Evolutionary conservation across 495 filamentous ascomycete genomes (phyloP).

Genomic region (Penicillium turbatum): DNA sequence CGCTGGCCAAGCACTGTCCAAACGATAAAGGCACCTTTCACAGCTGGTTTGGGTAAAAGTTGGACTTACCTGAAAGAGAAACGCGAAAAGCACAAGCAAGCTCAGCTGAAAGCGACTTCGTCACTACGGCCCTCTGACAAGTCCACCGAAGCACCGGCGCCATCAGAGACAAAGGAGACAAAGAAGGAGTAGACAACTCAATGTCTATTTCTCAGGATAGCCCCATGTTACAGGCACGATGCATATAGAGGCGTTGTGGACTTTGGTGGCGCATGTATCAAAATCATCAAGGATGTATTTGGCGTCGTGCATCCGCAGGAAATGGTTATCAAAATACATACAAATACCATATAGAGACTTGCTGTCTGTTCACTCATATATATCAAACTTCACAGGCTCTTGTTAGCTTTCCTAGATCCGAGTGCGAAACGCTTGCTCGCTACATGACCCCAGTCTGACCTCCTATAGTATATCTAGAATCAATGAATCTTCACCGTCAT

Average conservation of each 20-base stretch:
- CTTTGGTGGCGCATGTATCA: conserved; percentile 14
- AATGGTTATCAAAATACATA: conserved; percentile 9
- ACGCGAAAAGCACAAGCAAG: conserved; percentile 57
- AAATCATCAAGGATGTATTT: conserved; percentile 8
- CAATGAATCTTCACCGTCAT: no score
- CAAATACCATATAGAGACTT: conserved; percentile 5
- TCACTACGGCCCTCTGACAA: neutral
- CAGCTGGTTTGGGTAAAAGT: conserved; percentile 63
- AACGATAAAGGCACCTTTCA: conserved; percentile 74
- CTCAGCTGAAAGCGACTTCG: conserved; percentile 24
- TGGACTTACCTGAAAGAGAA: conserved; percentile 82
- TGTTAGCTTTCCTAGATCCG: neutral
- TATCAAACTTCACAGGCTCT: neutral
- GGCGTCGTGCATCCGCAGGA: conserved; percentile 10
- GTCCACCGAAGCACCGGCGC: neutral
- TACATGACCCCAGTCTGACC: no score
- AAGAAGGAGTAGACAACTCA: conserved; percentile 18
- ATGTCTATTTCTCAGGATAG: neutral
- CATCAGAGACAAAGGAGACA: conserved; percentile 6
- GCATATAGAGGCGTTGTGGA: conserved; percentile 24
- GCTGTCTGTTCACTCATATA: neutral
- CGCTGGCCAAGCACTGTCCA: conserved; percentile 86
- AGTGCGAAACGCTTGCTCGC: no score
- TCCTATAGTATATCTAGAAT: no score
- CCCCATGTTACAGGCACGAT: conserved; percentile 1